Evolutionary conservation across 2,329 filamentous ascomycete species (phyloP), one percentile per base, ranked within the genome.

Genomic region (Amauroascus niger): DNA sequence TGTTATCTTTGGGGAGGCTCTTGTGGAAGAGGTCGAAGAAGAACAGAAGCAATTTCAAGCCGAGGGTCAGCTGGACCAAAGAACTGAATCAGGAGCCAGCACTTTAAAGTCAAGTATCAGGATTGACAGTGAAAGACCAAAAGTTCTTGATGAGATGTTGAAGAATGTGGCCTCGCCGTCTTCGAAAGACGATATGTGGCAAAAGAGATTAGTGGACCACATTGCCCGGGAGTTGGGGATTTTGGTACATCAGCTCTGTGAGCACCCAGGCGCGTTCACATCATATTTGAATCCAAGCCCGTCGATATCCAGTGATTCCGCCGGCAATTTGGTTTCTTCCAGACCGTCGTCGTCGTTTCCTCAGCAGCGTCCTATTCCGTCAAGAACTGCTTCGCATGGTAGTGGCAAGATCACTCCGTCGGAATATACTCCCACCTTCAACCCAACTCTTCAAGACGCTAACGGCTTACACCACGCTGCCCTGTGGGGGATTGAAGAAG

Each of bases 161-260:
- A 64, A 58, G 26, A 65, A 67, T 56, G 55, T 63, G 13, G 63
- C 63, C 20, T 60, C 64, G 37, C 45, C 61, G 2, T 54, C 60
- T 6, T 56, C 63, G 43, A 59, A 63, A 40, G 59, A 69, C 56
- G 54, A 66, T 59, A 57, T 66, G 57, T 65, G 71, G 69, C 58
- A 58, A 65, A 74, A 86, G 46, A 82, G 82, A 54, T 77, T 96
- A 18, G 76, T 98, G 1, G 86, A 95, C 63, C 82, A 85, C 53
- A 85, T 98, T 58, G 88, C 93, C 2, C 82, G 81, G 51, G 93
- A 98, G 70, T 79, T 98, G 4, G 91, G 90, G 8, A 74, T 87
- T 30, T 74, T 96, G 13, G 85, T 96, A 24, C 81, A 88, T 64
- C 87, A 90, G 59, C 75, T 97, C 46, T 87, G 87, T 26, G 86